phyloP scores from a whole-genome alignment of 108 stramenopile species.

The Chaetoceros tenuissimus region DNA sequence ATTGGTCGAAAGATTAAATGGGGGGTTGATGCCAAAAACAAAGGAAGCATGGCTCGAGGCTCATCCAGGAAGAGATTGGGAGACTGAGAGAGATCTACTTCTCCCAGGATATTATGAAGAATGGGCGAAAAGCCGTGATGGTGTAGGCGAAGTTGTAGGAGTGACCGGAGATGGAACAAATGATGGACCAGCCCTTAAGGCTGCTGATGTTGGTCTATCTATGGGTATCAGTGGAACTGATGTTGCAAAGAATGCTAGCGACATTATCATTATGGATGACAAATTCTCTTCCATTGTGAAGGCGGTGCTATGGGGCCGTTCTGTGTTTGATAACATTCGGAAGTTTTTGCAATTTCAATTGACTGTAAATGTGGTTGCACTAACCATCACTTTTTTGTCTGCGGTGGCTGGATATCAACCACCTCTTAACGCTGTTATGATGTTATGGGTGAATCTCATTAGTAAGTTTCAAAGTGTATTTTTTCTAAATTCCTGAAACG shows the following conservation, averaged over 20 bases:
- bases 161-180: conserved; percentile 98
- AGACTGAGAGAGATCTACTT: conserved; percentile 40
- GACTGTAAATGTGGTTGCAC: conserved; percentile 95
- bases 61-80: conserved; percentile 50
- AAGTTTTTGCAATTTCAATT: conserved; percentile 98
- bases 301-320: conserved; percentile 97
- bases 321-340: conserved; percentile 97
- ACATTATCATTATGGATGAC: conserved; percentile 99
- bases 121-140: conserved; percentile 41
- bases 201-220: conserved; percentile 93
- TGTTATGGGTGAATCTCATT: conserved; percentile 99
- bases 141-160: conserved; percentile 86
- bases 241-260: conserved; percentile 97
- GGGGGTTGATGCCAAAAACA: conserved; percentile 59
- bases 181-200: conserved; percentile 94
- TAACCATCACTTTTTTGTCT: conserved; percentile 92
- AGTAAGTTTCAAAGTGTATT: conserved; percentile 17
- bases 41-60: conserved; percentile 46
- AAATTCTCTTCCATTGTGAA: conserved; percentile 98
- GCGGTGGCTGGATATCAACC: conserved; percentile 90
- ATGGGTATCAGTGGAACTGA: conserved; percentile 98
- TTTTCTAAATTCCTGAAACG: neutral
- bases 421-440: conserved; percentile 95
- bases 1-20: conserved; percentile 85
- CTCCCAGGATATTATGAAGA: conserved; percentile 66